Evolutionary conservation across 495 filamentous ascomycete genomes (phyloP), one percentile per base, ranked within the genome.

Genomic region (Penicillium dipodomyicola): DNA sequence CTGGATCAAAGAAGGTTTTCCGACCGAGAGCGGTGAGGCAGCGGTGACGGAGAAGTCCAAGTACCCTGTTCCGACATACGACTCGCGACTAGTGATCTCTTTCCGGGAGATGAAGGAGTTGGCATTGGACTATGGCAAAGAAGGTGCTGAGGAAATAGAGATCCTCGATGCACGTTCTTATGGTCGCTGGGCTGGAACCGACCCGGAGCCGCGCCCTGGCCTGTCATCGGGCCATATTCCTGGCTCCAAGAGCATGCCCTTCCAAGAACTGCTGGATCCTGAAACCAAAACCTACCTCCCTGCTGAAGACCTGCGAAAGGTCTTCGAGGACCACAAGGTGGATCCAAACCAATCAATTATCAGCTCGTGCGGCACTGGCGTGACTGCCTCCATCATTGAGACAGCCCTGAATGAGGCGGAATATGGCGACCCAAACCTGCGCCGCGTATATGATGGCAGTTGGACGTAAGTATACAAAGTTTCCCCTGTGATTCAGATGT

Each of bases 221-320:
- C 73, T 97, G n/a, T 79, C 89, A 0, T 96, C 90, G 9, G 94
- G 94, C 15, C 94, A 98, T 74, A 87, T 97, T 62, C 95, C 94
- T 9, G 86, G 90, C 37, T 89, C 91, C 1, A 90, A 90, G 70
- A 93, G 83, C 62, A 75, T 98, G 25, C 88, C 93, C 10, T 85
- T 96, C 61, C 81, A 84, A 44, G 81, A 90, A 25, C 75, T 98
- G 9, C 77, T 98, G 9, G 88, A 96, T 68, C 86, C 91, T 0
- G 75, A 85, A 49, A 91, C 87, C 17, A 96, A 93, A 72, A 80
- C 88, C 0, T 84, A 95, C 53, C 80, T 90, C n/a, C 77, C 92
- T 0, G 74, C 79, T 4, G 80, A 86, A 12, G 79, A 94, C 69
- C 71, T 98, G 48, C 79, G 79, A 60, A 80, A 85, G 62, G 62